Percentiles rank a stretch among this genome's conserved stretches.
phyloP scores from a whole-genome alignment of 2,329 filamentous ascomycete genomes.

The Monilinia laxa region DNA sequence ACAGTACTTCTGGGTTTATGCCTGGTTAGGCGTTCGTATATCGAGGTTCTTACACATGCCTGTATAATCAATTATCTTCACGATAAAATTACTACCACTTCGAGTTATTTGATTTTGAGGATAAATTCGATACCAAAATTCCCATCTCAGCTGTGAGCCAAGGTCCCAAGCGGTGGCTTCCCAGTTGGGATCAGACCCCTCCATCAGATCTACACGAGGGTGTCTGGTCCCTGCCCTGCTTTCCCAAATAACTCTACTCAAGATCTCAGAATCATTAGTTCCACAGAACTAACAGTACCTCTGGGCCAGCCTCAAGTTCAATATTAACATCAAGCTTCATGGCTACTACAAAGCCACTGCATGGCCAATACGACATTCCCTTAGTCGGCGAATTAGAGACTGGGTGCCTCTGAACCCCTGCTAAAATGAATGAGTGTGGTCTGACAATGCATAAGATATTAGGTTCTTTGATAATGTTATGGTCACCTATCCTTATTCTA shows the following conservation, averaged over 20 bases:
- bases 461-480: constrained; percentile 6
- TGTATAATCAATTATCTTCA: constrained; percentile 15
- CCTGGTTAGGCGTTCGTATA: constrained; percentile 6
- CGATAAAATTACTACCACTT: constrained; percentile 2
- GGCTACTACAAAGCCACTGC: constrained; percentile 21
- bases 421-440: background rate
- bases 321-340: constrained; percentile 19
- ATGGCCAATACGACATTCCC: constrained; percentile 22
- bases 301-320: constrained; percentile 18
- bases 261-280: constrained; percentile 12
- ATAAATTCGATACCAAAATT: background rate
- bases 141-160: constrained; percentile 18
- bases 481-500: constrained; percentile 17
- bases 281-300: background rate
- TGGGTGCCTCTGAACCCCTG: constrained; percentile 14
- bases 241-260: background rate
- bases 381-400: constrained; percentile 22
- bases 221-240: constrained; percentile 11
- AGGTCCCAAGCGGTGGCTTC: constrained; percentile 4
- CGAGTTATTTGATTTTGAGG: constrained; percentile 12
- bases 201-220: constrained; percentile 22
- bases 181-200: constrained; percentile 8
- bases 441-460: constrained; percentile 22
- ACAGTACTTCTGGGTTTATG: constrained; percentile 11
- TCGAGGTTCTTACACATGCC: constrained; percentile 8